Percentiles rank a stretch among this genome's conserved stretches.
These are phyloP conservation scores for Pelomyxa schiedti DNA, from an alignment of 78 protist genomes.

Conservation along the genomic window DNA sequence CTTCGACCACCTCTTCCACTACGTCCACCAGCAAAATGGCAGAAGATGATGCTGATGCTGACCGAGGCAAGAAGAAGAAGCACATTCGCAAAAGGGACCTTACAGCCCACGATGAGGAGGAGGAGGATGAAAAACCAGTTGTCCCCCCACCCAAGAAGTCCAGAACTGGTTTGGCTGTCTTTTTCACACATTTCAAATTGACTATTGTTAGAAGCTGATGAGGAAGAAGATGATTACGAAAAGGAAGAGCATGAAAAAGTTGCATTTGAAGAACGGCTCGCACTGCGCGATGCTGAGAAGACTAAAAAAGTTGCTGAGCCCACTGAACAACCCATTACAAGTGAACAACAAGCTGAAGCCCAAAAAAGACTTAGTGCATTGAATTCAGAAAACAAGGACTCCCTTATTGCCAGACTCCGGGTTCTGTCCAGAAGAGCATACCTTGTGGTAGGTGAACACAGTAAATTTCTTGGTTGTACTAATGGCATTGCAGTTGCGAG, in stretches of 20 bases:
- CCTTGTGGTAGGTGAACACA: neutral
- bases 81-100: no score
- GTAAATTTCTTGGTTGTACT: neutral
- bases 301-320: conserved; percentile 26
- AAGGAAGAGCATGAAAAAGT: conserved; percentile 35
- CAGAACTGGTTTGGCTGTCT: no score
- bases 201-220: neutral
- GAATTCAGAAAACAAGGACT: neutral
- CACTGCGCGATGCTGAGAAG: conserved; percentile 20
- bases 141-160: no score
- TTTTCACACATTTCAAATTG: no score
- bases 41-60: no score
- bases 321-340: neutral
- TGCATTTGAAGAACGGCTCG: conserved; percentile 36
- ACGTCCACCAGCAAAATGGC: no score
- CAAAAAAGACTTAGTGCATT: neutral
- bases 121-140: no score
- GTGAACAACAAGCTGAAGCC: neutral
- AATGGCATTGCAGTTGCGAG: conserved; percentile 15
- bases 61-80: no score
- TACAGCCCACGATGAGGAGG: no score
- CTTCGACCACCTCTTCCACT: no score
- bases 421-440: conserved; percentile 32
- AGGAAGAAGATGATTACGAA: conserved; percentile 33
- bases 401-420: conserved; percentile 15